A percentile compares a stretch with the other conserved stretches of the same genome.
phyloP scores from a whole-genome alignment of 495 filamentous ascomycete species.

The Bombardia bombarda region DNA sequence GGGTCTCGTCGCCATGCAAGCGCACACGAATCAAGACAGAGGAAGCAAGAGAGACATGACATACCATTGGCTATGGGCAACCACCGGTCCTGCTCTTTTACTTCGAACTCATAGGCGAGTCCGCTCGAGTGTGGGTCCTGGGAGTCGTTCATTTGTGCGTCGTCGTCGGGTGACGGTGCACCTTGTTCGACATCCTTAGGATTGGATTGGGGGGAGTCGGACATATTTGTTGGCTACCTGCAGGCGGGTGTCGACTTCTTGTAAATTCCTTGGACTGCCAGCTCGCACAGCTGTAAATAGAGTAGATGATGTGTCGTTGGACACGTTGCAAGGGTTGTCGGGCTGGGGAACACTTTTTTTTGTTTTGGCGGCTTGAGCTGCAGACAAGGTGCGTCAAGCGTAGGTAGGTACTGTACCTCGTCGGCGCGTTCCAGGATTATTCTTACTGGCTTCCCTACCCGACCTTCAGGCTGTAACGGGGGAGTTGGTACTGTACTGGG shows the following conservation, averaged over 20 bases:
- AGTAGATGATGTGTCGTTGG: slow-evolving; percentile 46
- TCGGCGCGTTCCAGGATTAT: slow-evolving; percentile 27
- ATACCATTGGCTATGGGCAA: slow-evolving; percentile 99
- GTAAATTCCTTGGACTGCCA: slow-evolving; percentile 49
- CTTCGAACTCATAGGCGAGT: slow-evolving; percentile 86
- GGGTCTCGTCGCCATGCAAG: slow-evolving; percentile 27
- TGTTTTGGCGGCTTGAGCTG: slow-evolving; percentile 37
- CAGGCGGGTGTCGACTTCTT: slow-evolving; percentile 53
- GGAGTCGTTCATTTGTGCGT: slow-evolving; percentile 52
- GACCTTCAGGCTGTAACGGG: slow-evolving; percentile 38
- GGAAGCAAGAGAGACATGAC: slow-evolving; percentile 30
- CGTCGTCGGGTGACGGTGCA: slow-evolving; percentile 87
- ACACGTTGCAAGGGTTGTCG: slow-evolving; percentile 47
- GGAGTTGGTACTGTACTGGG: no score
- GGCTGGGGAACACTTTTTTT: slow-evolving; percentile 33
- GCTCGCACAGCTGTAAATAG: slow-evolving; percentile 41
- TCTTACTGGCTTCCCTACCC: slow-evolving; percentile 37
- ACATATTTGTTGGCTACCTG: slow-evolving; percentile 78
- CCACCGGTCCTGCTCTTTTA: slow-evolving; percentile 99
- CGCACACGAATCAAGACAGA: slow-evolving; percentile 40
- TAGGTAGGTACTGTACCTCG: no score
- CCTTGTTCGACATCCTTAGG: slow-evolving; percentile 90
- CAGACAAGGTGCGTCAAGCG: slow-evolving; percentile 37
- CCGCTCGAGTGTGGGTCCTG: slow-evolving; percentile 51
- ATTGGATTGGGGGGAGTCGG: slow-evolving; percentile 89